Base-by-base conservation (phyloP, 1,139 yeast species). In the Candida sp. region DNA sequence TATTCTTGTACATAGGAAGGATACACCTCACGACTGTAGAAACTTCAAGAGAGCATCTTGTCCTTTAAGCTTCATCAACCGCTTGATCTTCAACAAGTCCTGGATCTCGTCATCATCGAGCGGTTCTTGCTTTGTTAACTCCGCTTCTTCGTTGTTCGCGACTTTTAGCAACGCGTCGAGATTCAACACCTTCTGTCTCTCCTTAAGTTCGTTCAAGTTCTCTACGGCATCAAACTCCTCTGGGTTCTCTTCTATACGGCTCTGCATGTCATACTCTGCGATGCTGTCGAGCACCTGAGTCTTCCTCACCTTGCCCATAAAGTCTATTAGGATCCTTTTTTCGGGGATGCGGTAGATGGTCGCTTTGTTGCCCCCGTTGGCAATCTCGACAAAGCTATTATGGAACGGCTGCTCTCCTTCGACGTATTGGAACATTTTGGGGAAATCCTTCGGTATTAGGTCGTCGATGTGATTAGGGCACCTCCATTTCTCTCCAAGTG, bases 381-480 rank as follows among this genome's bases (percentile, higher is more conserved):
- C 69, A 12, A 75, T 58, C 47, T 66, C 65, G 26, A 76, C 55
- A 50, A 77, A 75, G 51, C 73, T 73, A 47, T 60, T 61, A 50
- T 68, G 73, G 46, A 75, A 63, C 1, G 77, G 63, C 40, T 88
- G 81, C 28, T 75, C 67, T 50, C 89, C 77, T 59, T 80, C 80
- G 55, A 81, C 77, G 59, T 89, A 78, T 51, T 83, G 78, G 31
- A 92, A 60, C 44, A 72, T 65, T 44, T 66, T 60, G 27, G 65
- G 62, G 12, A 67, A 49, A 30, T 67, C 64, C 17, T 57, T 49
- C 3, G 80, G 80, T 4, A 83, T 62, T 7, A 86, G 70, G 46
- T 80, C 78, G 44, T 84, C 90, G 11, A 85, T 82, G 68, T 94
- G 99, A 60, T 90, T 85, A 0, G 98, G 99, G 65, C 99, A 94